phyloP scores from a whole-genome alignment of 1,284 basidiomycete genomes.

The Ustilago lituana region DNA sequence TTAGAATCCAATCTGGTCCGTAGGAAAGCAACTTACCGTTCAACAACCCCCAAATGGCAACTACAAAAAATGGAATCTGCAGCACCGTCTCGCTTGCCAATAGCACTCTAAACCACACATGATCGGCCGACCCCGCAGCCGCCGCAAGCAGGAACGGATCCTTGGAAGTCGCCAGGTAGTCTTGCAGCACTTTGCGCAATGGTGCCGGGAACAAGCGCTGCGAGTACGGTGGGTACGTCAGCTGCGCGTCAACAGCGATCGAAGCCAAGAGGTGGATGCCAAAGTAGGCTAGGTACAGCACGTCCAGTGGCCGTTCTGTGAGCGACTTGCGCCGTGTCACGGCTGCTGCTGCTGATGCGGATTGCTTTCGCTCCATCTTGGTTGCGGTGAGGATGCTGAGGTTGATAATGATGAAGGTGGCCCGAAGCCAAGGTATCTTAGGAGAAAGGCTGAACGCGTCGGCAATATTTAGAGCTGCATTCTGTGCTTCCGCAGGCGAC shows the following conservation, averaged over 20 bases:
- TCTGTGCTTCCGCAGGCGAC: too few relatives aligned
- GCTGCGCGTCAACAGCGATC: conserved; percentile 48
- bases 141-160: conserved; percentile 49
- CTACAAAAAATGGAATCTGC: conserved; percentile 49
- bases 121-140: conserved; percentile 8
- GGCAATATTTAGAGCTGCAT: too few relatives aligned
- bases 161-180: conserved; percentile 38
- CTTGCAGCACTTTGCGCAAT: conserved; percentile 30
- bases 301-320: conserved; percentile 29
- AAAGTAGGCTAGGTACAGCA: conserved; percentile 50
- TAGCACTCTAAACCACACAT: conserved; percentile 51
- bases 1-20: too few relatives aligned
- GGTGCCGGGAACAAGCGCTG: conserved; percentile 35
- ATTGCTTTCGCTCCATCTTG: not conserved
- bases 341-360: not conserved
- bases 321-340: conserved; percentile 5
- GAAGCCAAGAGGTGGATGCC: conserved; percentile 48
- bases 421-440: too few relatives aligned
- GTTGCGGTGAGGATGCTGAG: too few relatives aligned
- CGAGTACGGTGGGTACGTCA: conserved; percentile 44
- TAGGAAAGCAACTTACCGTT: conserved; percentile 34
- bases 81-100: conserved; percentile 45
- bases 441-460: too few relatives aligned
- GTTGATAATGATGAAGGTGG: too few relatives aligned
- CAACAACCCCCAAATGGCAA: conserved; percentile 33